Evolutionary conservation across 2,329 filamentous ascomycete species (phyloP), one percentile per base, ranked within the genome.

Genomic region (Xylogone sp.): DNA sequence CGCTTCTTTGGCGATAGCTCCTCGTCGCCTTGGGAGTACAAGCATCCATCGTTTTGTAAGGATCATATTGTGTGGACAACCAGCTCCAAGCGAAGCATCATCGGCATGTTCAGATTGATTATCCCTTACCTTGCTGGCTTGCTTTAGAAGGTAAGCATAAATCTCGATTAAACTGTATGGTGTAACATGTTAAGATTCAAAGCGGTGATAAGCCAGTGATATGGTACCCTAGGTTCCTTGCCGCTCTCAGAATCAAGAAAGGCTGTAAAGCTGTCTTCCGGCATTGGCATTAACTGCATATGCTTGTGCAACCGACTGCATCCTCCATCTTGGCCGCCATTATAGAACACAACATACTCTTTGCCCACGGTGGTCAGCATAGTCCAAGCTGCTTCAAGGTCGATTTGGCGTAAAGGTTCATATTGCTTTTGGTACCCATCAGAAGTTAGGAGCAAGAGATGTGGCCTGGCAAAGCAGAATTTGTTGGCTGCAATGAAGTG

Each of bases 281-380:
- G 61, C 46, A 58, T 62, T 0, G 71, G 71, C 6, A 75, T 59
- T 1, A 71, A 56, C 55, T 79, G 76, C 53, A 78, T 53, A 62
- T 78, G 75, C 59, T 79, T 79, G 55, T 79, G 76, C 47, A 71
- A 59, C 10, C 75, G 59, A 48, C 72, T 76, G 49, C 73, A 75
- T 1, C 75, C 75, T 6, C 70, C 71, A 3, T 64, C 63, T 39
- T 68, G 65, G 1, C 69, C 69, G 59, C 76, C 75, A 56, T 79
- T 79, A 62, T 70, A 79, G n/a, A 78, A 71, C 13, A 68, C 60
- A 51, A 73, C 68, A 53, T 72, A 65, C 5, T 68, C 60, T 8
- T 55, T 61, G 3, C 55, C 51, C 16, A 71, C 53, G 0, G 53
- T 46, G 3, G 55, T 54, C 19, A 76, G 50, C 1, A 70, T 60